Base-by-base conservation (phyloP, 2,329 filamentous ascomycete species). In the Ophiostoma novo-ulmi region DNA sequence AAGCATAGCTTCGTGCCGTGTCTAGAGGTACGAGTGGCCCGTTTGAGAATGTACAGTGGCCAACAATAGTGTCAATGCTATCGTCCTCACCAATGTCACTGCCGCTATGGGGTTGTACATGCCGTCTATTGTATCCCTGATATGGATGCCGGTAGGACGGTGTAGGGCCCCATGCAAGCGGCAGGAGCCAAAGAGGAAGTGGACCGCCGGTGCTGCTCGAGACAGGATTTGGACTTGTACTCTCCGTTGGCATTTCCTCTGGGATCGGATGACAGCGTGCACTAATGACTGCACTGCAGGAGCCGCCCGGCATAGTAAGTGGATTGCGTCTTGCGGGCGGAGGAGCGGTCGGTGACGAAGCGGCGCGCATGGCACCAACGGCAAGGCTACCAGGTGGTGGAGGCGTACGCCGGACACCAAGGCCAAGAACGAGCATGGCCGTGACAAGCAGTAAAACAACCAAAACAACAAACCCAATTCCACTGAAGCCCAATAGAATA, bases 211-310 rank as follows among this genome's bases (percentile, higher is more conserved):
- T 67, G 66, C 55, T 69, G 26, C 67, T 68, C 2, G 61, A 38
- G 35, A 17, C 35, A 13, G 58, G 58, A 74, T 73, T 74, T 67
- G 75, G 76, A 55, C 72, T 65, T 20, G 38, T 68, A 39, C 35
- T 35, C 48, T 48, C 68, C 1, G 44, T 48, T 67, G 69, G 22
- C 69, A 65, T 65, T 55, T 76, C 76, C 39, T 76, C 77, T 10
- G 75, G 75, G 22, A 76, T 73, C 5, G 80, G 77, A 70, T 85
- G 84, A 76, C 84, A 85, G 68, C 81, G 77, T 35, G 84, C 80
- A 75, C 81, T 82, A 73, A 87, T 75, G n/a, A 85, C 84, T 10
- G 83, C 84, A 72, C 82, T 84, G 77, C 84, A 86, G 61, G 80
- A 78, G 13, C 84, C 84, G 39, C 81, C 83, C 31, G 75, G 76